A percentile compares a stretch with the other conserved stretches of the same genome.
Conservation (phyloP, 208 protist genomes). For the Leishmania lainsoni region DNA sequence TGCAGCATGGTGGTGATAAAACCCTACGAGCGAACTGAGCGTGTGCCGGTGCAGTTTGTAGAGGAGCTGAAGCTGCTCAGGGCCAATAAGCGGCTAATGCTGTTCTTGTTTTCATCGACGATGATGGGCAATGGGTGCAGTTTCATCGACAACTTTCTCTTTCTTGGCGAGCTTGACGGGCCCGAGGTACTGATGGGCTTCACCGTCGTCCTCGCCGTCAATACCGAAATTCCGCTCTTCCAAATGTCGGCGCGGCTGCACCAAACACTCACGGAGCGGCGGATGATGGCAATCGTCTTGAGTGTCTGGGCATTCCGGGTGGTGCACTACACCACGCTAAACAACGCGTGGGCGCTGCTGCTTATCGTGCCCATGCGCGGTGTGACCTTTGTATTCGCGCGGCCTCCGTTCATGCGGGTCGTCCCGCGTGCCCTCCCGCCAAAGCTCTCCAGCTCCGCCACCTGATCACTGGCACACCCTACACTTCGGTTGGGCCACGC, state of each 20-base stretch:
- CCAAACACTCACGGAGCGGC: conserved; percentile 39
- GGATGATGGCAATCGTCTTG: conserved; percentile 64
- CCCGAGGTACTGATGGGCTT: conserved; percentile 56
- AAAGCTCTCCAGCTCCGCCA: conserved; percentile 51
- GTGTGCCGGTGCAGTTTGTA: conserved; percentile 35
- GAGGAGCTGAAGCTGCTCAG: conserved; percentile 43
- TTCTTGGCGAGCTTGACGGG: conserved; percentile 45
- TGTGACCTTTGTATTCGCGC: conserved; percentile 71
- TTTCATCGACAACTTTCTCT: conserved; percentile 65
- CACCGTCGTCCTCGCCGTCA: conserved; percentile 60
- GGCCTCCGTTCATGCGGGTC: conserved; percentile 52
- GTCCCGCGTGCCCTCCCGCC: conserved; percentile 48
- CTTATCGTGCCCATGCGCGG: conserved; percentile 77
- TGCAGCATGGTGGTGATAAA: conserved; percentile 42
- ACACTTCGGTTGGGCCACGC: conserved; percentile 43
- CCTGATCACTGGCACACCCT: conserved; percentile 55
- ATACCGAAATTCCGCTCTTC: conserved; percentile 80
- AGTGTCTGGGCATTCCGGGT: conserved; percentile 54
- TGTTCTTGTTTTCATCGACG: conserved; percentile 50
- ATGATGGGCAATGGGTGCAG: conserved; percentile 65
- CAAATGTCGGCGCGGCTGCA: conserved; percentile 42
- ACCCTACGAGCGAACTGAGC: conserved; percentile 38
- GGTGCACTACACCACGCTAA: conserved; percentile 59
- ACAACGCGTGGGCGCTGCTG: conserved; percentile 63
- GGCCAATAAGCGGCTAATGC: conserved; percentile 29